These are phyloP conservation scores for Juncus inflexus DNA, from an alignment of 176 grass and related monocot species.

Conservation along the genomic window DNA sequence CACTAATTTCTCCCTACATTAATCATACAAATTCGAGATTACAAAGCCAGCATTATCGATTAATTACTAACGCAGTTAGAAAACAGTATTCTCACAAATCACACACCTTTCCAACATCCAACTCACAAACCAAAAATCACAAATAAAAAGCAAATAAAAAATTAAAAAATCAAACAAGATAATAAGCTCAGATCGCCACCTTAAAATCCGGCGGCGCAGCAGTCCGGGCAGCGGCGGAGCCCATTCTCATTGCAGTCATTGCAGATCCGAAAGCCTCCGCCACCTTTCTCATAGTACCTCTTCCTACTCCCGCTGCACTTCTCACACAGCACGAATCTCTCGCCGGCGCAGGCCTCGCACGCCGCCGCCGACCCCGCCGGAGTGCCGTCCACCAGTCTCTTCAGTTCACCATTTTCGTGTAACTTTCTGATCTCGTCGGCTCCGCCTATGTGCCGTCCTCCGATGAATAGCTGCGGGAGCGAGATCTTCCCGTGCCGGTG, in stretches of 20 bases:
- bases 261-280: constrained; percentile 57
- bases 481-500: constrained; percentile 20
- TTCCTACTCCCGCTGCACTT: constrained; percentile 61
- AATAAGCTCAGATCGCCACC: neutral
- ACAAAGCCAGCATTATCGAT: no score
- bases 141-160: neutral
- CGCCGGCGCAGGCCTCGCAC: constrained; percentile 52
- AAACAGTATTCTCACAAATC: no score
- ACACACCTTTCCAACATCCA: no score
- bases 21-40: no score
- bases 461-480: constrained; percentile 70
- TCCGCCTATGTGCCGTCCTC: constrained; percentile 54
- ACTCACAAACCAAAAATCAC: no score
- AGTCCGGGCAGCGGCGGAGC: constrained; percentile 49
- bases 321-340: constrained; percentile 56
- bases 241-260: constrained; percentile 61
- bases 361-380: neutral
- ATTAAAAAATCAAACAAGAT: constrained; percentile 21
- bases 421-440: constrained; percentile 71
- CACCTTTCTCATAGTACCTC: constrained; percentile 49
- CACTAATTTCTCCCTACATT: no score
- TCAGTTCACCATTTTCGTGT: constrained; percentile 64
- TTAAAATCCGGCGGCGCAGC: constrained; percentile 30
- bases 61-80: no score
- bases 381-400: constrained; percentile 27